These are phyloP conservation scores for Pistacia atlantica DNA, from an alignment of 345 rosid genomes.

Conservation along the genomic window DNA sequence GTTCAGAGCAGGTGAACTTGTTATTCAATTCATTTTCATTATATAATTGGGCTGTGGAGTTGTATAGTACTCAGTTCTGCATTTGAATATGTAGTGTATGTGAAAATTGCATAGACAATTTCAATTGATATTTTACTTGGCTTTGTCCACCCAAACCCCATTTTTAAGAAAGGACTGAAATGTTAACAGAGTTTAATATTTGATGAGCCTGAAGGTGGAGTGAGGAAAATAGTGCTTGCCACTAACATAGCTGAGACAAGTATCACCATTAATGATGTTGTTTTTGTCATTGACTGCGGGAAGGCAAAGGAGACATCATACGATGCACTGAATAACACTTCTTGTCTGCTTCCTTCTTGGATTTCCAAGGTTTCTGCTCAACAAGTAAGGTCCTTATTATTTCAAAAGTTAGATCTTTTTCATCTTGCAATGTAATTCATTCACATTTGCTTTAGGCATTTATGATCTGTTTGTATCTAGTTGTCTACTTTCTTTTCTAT, in stretches of 20 bases:
- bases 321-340: constrained; percentile 93
- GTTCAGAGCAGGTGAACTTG: constrained; percentile 78
- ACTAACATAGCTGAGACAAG: constrained; percentile 98
- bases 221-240: constrained; percentile 83
- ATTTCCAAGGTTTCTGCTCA: constrained; percentile 91
- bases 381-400: constrained; percentile 61
- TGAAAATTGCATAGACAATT: not conserved
- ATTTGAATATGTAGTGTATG: not conserved
- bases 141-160: not conserved
- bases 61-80: not conserved
- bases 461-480: not conserved
- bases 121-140: not conserved
- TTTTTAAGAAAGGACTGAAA: constrained; percentile 19
- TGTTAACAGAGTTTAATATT: constrained; percentile 81
- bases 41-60: not conserved
- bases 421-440: not conserved
- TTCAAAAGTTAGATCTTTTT: constrained; percentile 18
- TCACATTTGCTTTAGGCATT: not conserved
- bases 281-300: constrained; percentile 92
- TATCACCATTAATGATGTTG: constrained; percentile 87
- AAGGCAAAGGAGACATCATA: constrained; percentile 95
- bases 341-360: constrained; percentile 96
- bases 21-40: constrained; percentile 1
- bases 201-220: constrained; percentile 77
- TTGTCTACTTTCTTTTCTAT: not conserved